Evolutionary conservation across 1,139 yeast genomes (phyloP).

Genomic region (Suzukiozyma palmioleophila): DNA sequence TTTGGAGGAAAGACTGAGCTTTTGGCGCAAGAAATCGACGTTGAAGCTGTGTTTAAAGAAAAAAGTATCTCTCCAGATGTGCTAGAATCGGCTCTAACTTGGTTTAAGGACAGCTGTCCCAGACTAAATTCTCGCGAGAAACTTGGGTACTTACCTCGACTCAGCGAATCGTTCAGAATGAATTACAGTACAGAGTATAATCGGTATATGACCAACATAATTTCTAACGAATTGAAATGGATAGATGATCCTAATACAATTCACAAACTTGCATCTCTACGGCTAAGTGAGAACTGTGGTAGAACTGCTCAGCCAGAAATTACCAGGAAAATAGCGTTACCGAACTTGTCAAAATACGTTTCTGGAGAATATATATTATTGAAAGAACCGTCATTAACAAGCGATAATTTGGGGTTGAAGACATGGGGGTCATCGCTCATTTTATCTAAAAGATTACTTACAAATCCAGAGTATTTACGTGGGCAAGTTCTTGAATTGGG

Average conservation of each 20-base stretch:
- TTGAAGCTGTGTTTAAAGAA: conserved; percentile 11
- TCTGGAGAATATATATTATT: conserved; percentile 34
- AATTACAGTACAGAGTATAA: conserved; percentile 25
- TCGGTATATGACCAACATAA: conserved; percentile 62
- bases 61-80: conserved; percentile 17
- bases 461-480: conserved; percentile 16
- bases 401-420: conserved; percentile 83
- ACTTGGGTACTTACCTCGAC: conserved; percentile 23
- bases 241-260: conserved; percentile 33
- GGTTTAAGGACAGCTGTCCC: conserved; percentile 39
- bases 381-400: conserved; percentile 80
- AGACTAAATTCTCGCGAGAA: conserved; percentile 22
- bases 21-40: conserved; percentile 10
- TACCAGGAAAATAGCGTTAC: conserved; percentile 43
- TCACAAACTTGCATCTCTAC: conserved; percentile 50
- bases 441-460: conserved; percentile 52
- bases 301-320: conserved; percentile 79
- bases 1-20: conserved; percentile 31
- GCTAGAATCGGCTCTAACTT: conserved; percentile 25
- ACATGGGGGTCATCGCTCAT: conserved; percentile 94
- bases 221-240: conserved; percentile 57
- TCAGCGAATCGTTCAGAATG: conserved; percentile 21
- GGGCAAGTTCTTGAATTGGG: conserved; percentile 74
- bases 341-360: conserved; percentile 19
- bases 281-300: conserved; percentile 83